Conservation (phyloP, 768 basidiomycete genomes). For the Boletus huronensis region DNA sequence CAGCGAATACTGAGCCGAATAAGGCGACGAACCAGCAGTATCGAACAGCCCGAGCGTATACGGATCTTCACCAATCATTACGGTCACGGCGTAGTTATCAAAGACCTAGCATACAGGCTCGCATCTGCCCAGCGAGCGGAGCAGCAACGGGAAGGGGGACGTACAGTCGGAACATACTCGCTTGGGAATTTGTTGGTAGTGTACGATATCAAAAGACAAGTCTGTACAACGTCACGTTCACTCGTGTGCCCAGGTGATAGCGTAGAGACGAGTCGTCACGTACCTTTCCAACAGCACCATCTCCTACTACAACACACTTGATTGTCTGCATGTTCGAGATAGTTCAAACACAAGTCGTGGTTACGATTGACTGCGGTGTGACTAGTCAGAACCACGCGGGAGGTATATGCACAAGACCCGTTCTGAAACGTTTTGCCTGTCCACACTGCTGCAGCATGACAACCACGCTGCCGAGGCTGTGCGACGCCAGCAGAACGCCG, state of each 20-base stretch:
- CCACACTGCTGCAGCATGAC: conserved; percentile 28
- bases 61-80: conserved; percentile 99
- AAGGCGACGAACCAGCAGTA: conserved; percentile 80
- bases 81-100: conserved; percentile 99
- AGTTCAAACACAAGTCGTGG: conserved; percentile 17
- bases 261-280: conserved; percentile 27
- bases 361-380: conserved; percentile 8
- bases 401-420: conserved; percentile 23
- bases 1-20: background rate
- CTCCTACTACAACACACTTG: conserved; percentile 96
- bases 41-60: conserved; percentile 98
- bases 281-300: conserved; percentile 98
- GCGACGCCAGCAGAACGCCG: conserved; percentile 12
- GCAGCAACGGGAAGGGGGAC: conserved; percentile 29
- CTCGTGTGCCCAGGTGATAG: background rate
- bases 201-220: conserved; percentile 94
- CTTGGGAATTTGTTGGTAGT: conserved; percentile 98
- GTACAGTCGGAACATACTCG: conserved; percentile 97
- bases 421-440: conserved; percentile 18
- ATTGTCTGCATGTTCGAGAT: conserved; percentile 80
- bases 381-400: conserved; percentile 20
- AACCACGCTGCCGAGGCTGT: conserved; percentile 29
- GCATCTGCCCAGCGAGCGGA: conserved; percentile 15
- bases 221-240: conserved; percentile 44
- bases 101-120: conserved; percentile 58